Evolutionary conservation across 257 asterid genomes (phyloP).

Genomic region (Jacaranda mimosifolia): DNA sequence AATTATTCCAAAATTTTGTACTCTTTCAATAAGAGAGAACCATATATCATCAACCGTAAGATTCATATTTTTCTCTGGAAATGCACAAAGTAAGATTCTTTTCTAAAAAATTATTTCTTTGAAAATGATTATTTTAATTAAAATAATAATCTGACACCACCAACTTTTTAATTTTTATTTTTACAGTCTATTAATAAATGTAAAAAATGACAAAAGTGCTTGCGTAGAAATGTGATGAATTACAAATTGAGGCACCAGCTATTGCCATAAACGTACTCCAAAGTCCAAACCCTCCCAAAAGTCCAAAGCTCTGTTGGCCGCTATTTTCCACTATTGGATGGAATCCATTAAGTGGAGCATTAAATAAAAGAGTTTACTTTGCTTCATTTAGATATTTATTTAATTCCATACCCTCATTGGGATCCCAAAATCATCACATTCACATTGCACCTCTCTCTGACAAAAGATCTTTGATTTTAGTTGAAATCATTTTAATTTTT

Average conservation of each 20-base stretch:
- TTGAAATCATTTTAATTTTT: background rate
- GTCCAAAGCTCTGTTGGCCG: constrained; percentile 24
- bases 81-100: too few relatives aligned
- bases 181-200: too few relatives aligned
- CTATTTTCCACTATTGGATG: constrained; percentile 27
- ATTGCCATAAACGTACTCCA: constrained; percentile 29
- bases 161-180: too few relatives aligned
- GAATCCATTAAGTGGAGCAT: constrained; percentile 2
- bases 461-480: constrained; percentile 8
- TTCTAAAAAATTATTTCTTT: too few relatives aligned
- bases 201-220: background rate
- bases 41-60: too few relatives aligned
- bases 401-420: constrained; percentile 25
- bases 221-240: constrained; percentile 3
- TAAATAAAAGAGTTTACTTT: constrained; percentile 31
- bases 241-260: background rate
- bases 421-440: constrained; percentile 38
- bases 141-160: too few relatives aligned
- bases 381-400: background rate
- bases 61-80: too few relatives aligned
- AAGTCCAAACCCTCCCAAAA: background rate
- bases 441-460: background rate
- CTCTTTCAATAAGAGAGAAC: too few relatives aligned
- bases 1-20: too few relatives aligned
- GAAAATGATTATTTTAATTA: too few relatives aligned